A percentile compares a stretch with the other conserved stretches of the same genome.
These are phyloP conservation scores for Acrocalymma vagum DNA, from an alignment of 2,329 filamentous ascomycete species.

Conservation along the genomic window DNA sequence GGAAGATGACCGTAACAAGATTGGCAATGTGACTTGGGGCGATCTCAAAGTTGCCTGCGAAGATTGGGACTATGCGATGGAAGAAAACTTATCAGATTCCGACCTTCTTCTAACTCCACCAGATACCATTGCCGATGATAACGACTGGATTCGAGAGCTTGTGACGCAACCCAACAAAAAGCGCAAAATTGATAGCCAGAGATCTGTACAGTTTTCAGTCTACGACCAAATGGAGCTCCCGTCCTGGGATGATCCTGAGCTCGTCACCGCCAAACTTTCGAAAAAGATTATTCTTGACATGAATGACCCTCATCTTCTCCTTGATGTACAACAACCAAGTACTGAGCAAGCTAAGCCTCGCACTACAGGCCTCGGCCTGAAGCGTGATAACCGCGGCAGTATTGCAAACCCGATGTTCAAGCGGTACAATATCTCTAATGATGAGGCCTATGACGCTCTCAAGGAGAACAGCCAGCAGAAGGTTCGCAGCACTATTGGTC, in stretches of 20 bases:
- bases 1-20: constrained; percentile 67
- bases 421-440: constrained; percentile 95
- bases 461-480: constrained; percentile 98
- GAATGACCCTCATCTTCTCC: constrained; percentile 85
- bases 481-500: constrained; percentile 89
- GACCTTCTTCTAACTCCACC: constrained; percentile 34
- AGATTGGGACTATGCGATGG: constrained; percentile 76
- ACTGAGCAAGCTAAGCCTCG: constrained; percentile 67
- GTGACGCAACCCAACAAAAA: constrained; percentile 71
- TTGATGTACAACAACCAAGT: constrained; percentile 78
- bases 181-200: constrained; percentile 61
- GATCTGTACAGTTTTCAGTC: constrained; percentile 40
- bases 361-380: constrained; percentile 61
- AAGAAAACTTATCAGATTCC: constrained; percentile 38
- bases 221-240: constrained; percentile 56
- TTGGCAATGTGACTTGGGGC: constrained; percentile 78
- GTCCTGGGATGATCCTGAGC: constrained; percentile 82
- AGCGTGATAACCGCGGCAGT: constrained; percentile 73
- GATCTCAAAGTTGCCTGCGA: constrained; percentile 87
- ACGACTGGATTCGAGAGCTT: constrained; percentile 44
- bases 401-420: constrained; percentile 77
- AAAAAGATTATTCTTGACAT: constrained; percentile 85
- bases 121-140: constrained; percentile 27
- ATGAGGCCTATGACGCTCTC: constrained; percentile 92
- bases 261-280: constrained; percentile 74